Percentiles rank a stretch among this genome's conserved stretches.
Conservation (phyloP, 228 moss, liverwort and hornwort species). For the Sphagnum magellanicum region DNA sequence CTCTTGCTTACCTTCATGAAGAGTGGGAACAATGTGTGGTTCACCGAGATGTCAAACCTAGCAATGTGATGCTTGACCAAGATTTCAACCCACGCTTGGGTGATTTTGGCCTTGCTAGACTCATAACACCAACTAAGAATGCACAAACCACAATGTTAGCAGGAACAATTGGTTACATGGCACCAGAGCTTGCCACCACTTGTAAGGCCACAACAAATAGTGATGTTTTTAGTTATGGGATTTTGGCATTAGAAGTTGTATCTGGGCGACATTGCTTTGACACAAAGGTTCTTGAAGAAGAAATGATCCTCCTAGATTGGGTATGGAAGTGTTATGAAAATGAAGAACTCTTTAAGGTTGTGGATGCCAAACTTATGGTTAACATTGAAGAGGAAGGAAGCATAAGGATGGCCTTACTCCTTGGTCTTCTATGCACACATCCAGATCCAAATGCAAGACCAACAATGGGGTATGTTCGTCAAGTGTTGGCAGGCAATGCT, state of each 20-base stretch:
- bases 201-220: slow-evolving; percentile 16
- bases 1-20: slow-evolving; percentile 1
- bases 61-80: slow-evolving; percentile 23
- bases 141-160: slow-evolving; percentile 7
- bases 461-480: too few species aligned
- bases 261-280: slow-evolving; percentile 1
- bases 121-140: background rate
- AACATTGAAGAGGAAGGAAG: too few species aligned
- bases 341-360: too few species aligned
- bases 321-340: background rate
- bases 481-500: too few species aligned
- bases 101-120: slow-evolving; percentile 25
- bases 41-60: slow-evolving; percentile 4
- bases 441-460: too few species aligned
- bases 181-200: slow-evolving; percentile 17
- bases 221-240: slow-evolving; percentile 30
- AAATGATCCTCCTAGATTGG: slow-evolving; percentile 7
- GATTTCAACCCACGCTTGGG: slow-evolving; percentile 20
- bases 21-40: background rate
- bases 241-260: slow-evolving; percentile 18
- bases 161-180: slow-evolving; percentile 25
- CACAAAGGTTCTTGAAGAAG: background rate
- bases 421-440: too few species aligned
- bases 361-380: too few species aligned
- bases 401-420: too few species aligned